Percentiles rank a stretch among this genome's conserved stretches.
phyloP scores from a whole-genome alignment of 306 rosid species.

The Citrullus mucosospermus region DNA sequence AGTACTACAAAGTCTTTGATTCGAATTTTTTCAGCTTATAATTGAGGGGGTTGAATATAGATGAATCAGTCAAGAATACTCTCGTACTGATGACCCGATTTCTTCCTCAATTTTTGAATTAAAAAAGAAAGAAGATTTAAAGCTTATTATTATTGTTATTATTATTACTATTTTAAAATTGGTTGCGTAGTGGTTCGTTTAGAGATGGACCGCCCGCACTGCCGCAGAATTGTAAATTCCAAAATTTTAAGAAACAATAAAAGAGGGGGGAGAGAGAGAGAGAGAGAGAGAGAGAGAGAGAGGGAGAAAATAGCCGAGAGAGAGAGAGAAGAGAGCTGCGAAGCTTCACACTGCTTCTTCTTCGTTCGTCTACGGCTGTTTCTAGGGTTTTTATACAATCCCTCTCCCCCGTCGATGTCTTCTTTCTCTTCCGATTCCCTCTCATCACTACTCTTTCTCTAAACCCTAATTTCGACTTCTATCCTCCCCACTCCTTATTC shows the following conservation, averaged over 20 bases:
- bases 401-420: constrained; percentile 22
- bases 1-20: too few relatives aligned
- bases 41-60: too few relatives aligned
- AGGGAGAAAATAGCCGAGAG: constrained; percentile 7
- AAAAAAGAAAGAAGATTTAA: too few relatives aligned
- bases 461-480: constrained; percentile 49
- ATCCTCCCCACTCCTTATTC: neutral
- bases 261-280: constrained; percentile 2
- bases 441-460: constrained; percentile 15
- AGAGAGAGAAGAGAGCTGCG: constrained; percentile 17
- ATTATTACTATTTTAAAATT: neutral
- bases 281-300: neutral
- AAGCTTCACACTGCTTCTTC: constrained; percentile 32
- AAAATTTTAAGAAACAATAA: neutral
- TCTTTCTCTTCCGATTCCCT: constrained; percentile 18
- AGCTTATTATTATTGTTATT: too few relatives aligned
- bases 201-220: neutral
- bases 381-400: constrained; percentile 70
- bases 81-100: too few relatives aligned
- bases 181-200: neutral
- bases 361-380: constrained; percentile 55
- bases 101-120: too few relatives aligned
- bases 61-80: too few relatives aligned
- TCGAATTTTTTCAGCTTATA: too few relatives aligned
- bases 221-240: neutral